phyloP scores from a whole-genome alignment of 805 yeast species.

The Kuraishia molischiana region DNA sequence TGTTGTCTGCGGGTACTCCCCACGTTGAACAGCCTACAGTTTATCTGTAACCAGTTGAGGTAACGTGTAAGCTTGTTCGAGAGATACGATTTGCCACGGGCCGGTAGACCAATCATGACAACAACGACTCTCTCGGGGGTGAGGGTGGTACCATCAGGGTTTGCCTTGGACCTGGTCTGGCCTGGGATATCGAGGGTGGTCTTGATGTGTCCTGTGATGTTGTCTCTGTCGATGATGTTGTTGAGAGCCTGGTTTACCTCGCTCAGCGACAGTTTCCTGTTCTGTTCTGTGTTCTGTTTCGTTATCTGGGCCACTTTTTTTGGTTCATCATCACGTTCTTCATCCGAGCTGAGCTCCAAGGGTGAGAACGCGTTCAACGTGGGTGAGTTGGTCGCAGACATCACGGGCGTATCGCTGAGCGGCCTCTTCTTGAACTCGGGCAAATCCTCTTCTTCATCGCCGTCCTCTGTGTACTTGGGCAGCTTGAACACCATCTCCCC shows the following conservation, averaged over 20 bases:
- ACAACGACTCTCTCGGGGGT: slow-evolving; percentile 72
- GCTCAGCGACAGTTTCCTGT: not conserved
- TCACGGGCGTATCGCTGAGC: slow-evolving; percentile 64
- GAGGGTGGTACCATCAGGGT: slow-evolving; percentile 66
- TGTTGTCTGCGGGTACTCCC: slow-evolving; percentile 89
- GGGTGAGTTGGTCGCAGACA: slow-evolving; percentile 50
- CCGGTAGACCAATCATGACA: slow-evolving; percentile 95
- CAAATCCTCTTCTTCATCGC: not conserved
- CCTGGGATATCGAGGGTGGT: slow-evolving; percentile 92
- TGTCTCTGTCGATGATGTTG: slow-evolving; percentile 1
- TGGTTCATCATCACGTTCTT: slow-evolving; percentile 12
- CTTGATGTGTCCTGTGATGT: slow-evolving; percentile 4
- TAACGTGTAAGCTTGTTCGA: slow-evolving; percentile 87
- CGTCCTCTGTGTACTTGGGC: not conserved
- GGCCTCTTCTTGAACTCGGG: slow-evolving; percentile 68
- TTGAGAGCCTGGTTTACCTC: not conserved
- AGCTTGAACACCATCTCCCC: not conserved
- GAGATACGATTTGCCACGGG: slow-evolving; percentile 89
- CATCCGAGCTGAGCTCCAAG: slow-evolving; percentile 15
- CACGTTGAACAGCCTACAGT: slow-evolving; percentile 84
- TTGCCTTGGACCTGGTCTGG: slow-evolving; percentile 67
- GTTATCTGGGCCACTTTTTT: slow-evolving; percentile 7
- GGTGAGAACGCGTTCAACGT: slow-evolving; percentile 14
- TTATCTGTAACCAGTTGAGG: slow-evolving; percentile 90
- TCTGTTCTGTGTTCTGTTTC: not conserved